Evolutionary conservation across 176 grass and related monocot species (phyloP), one percentile per base, ranked within the genome.

Genomic region (Paspalum vaginatum): DNA sequence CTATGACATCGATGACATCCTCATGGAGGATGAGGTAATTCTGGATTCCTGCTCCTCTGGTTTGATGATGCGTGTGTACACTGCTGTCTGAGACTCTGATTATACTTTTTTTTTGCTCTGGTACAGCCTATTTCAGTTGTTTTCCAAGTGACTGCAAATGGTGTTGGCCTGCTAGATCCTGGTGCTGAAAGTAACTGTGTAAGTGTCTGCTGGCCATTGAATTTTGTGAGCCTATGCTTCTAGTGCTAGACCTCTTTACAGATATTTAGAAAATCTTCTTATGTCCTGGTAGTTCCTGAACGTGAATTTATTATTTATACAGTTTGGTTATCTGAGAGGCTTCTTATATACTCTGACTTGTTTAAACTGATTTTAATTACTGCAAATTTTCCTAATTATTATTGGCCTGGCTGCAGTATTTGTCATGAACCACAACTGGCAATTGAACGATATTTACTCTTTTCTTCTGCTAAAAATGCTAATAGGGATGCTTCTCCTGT

Each of bases 11-110:
- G 64, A 86, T 38, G 94, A 97, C 63, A 97, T 97, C 75, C 81
- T 97, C 65, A 91, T 91, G 88, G 91, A 88, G 84, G 88, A 97
- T 60, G 88, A 91, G 91, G 91, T 97, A 70, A 71, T 26, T 70
- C 0, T 8, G 55, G 24, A 58, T 53, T 45, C 20, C 68, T 70
- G 25, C 4, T 10, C 49, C 57, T 88, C 6, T 16, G 46, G 0
- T n/a, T 22, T 51, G 3, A 20, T 58, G 12, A 1, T 64, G 76
- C 42, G 16, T 17, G 41, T 40, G 39, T 40, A 10, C 2, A 43
- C 16, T 32, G 32, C 32, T 32, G 32, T 32, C 32, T 32, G 32
- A 32, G 32, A 13, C 17, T 39, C 9, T 72, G 17, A 72, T 26
- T 56, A 21, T 20, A 22, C 10, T 9, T 75, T 54, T 75, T 54